These are phyloP conservation scores for Umbelopsis isabellina DNA, from an alignment of 192 early-diverging fungal genomes.

Conservation along the genomic window DNA sequence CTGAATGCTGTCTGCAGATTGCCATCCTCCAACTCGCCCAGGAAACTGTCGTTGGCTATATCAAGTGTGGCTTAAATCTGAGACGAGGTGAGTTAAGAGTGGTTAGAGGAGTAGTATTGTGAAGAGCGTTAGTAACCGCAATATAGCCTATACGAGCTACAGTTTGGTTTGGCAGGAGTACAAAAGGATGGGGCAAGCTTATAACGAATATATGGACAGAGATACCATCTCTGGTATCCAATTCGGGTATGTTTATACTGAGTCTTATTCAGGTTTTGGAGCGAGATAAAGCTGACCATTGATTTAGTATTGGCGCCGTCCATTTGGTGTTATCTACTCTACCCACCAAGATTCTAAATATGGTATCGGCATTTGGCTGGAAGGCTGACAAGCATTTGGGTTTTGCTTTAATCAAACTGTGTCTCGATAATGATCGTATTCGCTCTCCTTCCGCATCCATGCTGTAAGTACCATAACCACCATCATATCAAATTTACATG, in stretches of 20 bases:
- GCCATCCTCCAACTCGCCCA: conserved; percentile 20
- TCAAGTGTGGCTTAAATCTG: conserved; percentile 5
- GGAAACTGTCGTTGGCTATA: conserved; percentile 11
- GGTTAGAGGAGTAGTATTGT: too few species aligned
- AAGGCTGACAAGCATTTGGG: conserved; percentile 55
- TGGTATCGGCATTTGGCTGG: conserved; percentile 59
- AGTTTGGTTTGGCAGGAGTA: conserved; percentile 45
- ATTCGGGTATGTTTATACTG: conserved; percentile 33
- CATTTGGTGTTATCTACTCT: conserved; percentile 52
- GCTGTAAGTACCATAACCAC: conserved; percentile 37
- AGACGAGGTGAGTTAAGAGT: neutral
- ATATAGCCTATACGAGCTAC: conserved; percentile 37
- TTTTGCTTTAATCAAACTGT: conserved; percentile 50
- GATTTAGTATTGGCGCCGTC: conserved; percentile 36
- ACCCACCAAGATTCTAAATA: conserved; percentile 49
- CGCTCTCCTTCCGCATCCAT: conserved; percentile 56
- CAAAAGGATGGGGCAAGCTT: conserved; percentile 41
- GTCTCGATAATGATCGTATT: conserved; percentile 48
- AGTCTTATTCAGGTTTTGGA: neutral
- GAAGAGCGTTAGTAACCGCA: neutral
- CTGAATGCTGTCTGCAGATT: conserved; percentile 16
- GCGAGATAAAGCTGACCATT: neutral
- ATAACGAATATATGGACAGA: conserved; percentile 36
- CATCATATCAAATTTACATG: conserved; percentile 6
- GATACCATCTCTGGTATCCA: conserved; percentile 45